phyloP scores from a whole-genome alignment of 208 protist genomes.

The Acanthamoeba comandoni region DNA sequence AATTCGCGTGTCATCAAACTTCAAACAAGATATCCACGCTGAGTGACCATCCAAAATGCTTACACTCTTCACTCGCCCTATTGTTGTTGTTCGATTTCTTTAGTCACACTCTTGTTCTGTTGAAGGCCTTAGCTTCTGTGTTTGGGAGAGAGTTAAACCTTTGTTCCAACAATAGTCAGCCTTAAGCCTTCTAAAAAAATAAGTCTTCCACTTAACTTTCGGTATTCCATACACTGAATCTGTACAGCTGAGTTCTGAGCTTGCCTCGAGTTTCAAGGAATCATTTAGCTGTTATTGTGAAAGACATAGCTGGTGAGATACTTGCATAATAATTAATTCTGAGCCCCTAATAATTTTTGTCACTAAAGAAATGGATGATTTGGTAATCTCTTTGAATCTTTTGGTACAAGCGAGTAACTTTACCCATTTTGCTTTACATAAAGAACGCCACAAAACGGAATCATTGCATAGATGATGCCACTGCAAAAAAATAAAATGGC shows the following conservation, averaged over 20 bases:
- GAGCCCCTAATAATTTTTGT: neutral
- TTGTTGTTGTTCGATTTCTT: neutral
- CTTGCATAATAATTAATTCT: neutral
- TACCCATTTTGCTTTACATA: conserved; percentile 8
- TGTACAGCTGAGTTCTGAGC: neutral
- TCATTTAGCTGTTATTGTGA: conserved; percentile 11
- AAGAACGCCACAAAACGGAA: conserved; percentile 30
- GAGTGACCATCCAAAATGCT: conserved; percentile 43
- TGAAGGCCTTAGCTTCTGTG: too few species aligned
- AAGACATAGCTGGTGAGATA: neutral
- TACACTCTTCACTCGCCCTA: conserved; percentile 38
- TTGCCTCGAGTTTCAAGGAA: neutral
- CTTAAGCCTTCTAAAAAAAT: neutral
- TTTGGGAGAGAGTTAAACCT: too few species aligned
- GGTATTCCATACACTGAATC: neutral
- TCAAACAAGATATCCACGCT: conserved; percentile 46
- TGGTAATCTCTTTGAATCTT: too few species aligned
- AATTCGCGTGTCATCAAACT: conserved; percentile 31
- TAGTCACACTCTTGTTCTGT: neutral
- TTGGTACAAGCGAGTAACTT: too few species aligned
- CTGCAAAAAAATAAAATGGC: neutral
- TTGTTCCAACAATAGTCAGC: neutral
- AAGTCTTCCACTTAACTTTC: conserved; percentile 1
- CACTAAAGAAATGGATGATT: neutral
- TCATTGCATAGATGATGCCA: conserved; percentile 47